phyloP scores from a whole-genome alignment of 768 basidiomycete species.

The Suillus discolor region DNA sequence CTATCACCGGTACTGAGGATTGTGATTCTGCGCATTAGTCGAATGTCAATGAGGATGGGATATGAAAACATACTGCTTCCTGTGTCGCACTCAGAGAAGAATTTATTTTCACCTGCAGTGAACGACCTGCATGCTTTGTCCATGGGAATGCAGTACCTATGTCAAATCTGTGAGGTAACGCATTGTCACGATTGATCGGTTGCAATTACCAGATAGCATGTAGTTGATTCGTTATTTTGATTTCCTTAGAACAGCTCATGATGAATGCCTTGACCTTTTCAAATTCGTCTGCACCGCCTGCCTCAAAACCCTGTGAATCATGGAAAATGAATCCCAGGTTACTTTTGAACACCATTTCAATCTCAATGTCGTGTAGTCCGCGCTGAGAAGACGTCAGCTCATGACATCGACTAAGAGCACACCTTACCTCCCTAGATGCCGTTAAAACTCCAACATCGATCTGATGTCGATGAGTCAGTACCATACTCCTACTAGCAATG shows the following conservation, averaged over 20 bases:
- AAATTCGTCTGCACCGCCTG: too few species aligned
- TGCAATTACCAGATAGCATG: constrained; percentile 42
- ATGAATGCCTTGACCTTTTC: too few species aligned
- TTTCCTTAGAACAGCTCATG: too few species aligned
- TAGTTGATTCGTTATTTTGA: constrained; percentile 24
- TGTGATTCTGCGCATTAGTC: not conserved
- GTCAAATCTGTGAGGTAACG: not conserved
- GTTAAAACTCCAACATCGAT: not conserved
- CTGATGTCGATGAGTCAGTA: not conserved
- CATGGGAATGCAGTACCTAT: constrained; percentile 42
- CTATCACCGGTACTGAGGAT: constrained; percentile 14
- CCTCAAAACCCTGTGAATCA: too few species aligned
- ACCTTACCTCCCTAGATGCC: constrained; percentile 4
- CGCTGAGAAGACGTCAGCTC: not conserved
- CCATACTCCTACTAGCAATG: not conserved
- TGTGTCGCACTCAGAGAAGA: constrained; percentile 5
- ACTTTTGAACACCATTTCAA: too few species aligned
- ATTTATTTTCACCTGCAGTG: not conserved
- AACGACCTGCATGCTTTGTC: constrained; percentile 27
- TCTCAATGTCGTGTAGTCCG: too few species aligned
- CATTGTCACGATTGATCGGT: not conserved
- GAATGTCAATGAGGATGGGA: not conserved
- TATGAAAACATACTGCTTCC: constrained; percentile 3
- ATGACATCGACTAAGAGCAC: not conserved
- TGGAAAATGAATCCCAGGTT: too few species aligned